Conservation (phyloP, 768 basidiomycete genomes). For the Tricholoma terreum region DNA sequence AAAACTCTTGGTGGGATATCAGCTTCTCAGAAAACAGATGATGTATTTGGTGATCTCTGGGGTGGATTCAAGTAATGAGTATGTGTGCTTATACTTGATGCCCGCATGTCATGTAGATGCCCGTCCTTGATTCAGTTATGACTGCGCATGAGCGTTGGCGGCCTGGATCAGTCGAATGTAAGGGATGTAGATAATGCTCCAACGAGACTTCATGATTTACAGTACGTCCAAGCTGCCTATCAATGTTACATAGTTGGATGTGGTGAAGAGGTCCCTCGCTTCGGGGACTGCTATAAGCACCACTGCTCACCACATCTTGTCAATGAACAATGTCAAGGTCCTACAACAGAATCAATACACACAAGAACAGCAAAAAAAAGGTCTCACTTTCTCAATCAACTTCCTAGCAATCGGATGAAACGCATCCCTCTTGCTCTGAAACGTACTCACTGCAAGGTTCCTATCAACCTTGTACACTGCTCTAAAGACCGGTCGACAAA, state of each 20-base stretch:
- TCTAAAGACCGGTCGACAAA: constrained; percentile 69
- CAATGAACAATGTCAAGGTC: not conserved
- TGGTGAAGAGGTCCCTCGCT: not conserved
- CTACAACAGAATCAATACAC: not conserved
- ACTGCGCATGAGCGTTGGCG: no score
- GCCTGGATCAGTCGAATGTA: not conserved
- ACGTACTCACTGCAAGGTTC: constrained; percentile 49
- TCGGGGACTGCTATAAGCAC: not conserved
- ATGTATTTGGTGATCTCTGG: constrained; percentile 83
- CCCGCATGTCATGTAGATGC: no score
- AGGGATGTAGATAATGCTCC: no score
- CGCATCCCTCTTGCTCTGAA: constrained; percentile 40
- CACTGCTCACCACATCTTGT: not conserved
- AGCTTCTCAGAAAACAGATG: constrained; percentile 60
- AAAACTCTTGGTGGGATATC: constrained; percentile 22
- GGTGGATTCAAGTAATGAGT: constrained; percentile 69
- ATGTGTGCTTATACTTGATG: not conserved
- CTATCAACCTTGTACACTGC: constrained; percentile 51
- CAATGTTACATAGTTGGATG: no score
- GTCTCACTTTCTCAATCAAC: constrained; percentile 70
- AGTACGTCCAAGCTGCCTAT: no score
- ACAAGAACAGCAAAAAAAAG: not conserved
- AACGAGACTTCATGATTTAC: no score
- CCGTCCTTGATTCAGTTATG: no score
- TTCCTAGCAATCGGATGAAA: constrained; percentile 80